These are phyloP conservation scores for Metahyphopichia silvanorum DNA, from an alignment of 805 yeast genomes.

Conservation along the genomic window DNA sequence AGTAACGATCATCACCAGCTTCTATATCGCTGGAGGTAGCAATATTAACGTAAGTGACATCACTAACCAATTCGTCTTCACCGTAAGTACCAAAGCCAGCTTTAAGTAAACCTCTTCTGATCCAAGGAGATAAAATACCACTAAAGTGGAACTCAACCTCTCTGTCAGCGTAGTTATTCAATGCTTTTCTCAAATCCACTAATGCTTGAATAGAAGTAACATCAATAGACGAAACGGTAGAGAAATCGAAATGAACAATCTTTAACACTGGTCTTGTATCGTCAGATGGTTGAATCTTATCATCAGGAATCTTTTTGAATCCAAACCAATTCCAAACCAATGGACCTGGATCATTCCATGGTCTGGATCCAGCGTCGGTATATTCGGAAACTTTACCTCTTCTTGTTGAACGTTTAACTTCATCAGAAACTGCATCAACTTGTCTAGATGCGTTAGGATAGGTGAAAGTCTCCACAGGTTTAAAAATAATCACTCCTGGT, in stretches of 20 bases:
- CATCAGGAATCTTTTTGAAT: slow-evolving; percentile 19
- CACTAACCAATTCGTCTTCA: slow-evolving; percentile 37
- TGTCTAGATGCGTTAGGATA: slow-evolving; percentile 80
- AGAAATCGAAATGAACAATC: slow-evolving; percentile 77
- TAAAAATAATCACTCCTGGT: slow-evolving; percentile 83
- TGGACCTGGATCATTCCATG: slow-evolving; percentile 91
- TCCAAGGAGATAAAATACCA: slow-evolving; percentile 85
- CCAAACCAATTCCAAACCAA: slow-evolving; percentile 26
- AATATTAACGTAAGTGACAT: slow-evolving; percentile 38
- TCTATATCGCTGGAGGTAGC: slow-evolving; percentile 33
- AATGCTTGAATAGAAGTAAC: slow-evolving; percentile 77
- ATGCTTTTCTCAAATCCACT: slow-evolving; percentile 69
- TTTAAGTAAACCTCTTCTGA: slow-evolving; percentile 67
- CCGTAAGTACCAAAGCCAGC: slow-evolving; percentile 72
- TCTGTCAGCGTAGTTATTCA: slow-evolving; percentile 71
- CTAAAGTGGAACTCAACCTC: slow-evolving; percentile 89
- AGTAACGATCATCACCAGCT: slow-evolving; percentile 29
- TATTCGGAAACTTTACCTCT: slow-evolving; percentile 49
- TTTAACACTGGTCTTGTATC: slow-evolving; percentile 64
- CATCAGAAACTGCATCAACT: slow-evolving; percentile 64
- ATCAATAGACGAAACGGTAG: slow-evolving; percentile 72
- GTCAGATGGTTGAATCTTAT: slow-evolving; percentile 13
- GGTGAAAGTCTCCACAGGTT: slow-evolving; percentile 76
- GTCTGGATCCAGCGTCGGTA: slow-evolving; percentile 55
- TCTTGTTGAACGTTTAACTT: slow-evolving; percentile 57